Evolutionary conservation across 2,329 filamentous ascomycete species (phyloP).

Genomic region (Pseudogymnoascus destructans): DNA sequence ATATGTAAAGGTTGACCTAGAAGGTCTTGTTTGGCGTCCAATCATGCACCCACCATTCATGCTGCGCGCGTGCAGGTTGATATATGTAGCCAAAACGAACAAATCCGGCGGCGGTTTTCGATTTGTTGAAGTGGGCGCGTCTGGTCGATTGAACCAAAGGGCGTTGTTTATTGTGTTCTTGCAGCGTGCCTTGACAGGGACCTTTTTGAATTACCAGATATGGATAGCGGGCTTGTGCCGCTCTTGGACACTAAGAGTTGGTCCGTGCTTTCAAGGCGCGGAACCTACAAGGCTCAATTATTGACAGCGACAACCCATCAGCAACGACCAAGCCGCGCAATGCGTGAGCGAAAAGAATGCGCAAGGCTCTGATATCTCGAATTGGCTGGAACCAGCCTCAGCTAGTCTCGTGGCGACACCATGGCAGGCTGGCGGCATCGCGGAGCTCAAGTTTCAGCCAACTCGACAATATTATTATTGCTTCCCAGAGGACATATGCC

Average conservation of each 20-base stretch:
- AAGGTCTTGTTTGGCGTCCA: not conserved
- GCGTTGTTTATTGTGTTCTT: constrained; percentile 4
- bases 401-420: not conserved
- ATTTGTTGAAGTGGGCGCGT: not conserved
- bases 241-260: not conserved
- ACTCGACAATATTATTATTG: not conserved
- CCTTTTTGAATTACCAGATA: constrained; percentile 7
- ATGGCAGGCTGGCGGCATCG: not conserved
- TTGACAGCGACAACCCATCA: not conserved
- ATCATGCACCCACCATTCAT: constrained; percentile 9
- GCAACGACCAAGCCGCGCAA: not conserved
- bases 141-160: not conserved
- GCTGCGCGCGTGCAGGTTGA: not conserved
- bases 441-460: not conserved
- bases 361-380: constrained; percentile 3
- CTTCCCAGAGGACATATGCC: constrained; percentile 3
- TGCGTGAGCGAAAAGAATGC: constrained; percentile 8
- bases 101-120: not conserved
- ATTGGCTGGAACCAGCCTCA: not conserved
- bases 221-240: constrained; percentile 5
- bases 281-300: constrained; percentile 3
- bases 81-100: not conserved
- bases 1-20: not conserved
- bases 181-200: not conserved
- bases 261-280: not conserved